Base-by-base conservation (phyloP, 1,284 basidiomycete species). In the Heterobasidion parviporum region DNA sequence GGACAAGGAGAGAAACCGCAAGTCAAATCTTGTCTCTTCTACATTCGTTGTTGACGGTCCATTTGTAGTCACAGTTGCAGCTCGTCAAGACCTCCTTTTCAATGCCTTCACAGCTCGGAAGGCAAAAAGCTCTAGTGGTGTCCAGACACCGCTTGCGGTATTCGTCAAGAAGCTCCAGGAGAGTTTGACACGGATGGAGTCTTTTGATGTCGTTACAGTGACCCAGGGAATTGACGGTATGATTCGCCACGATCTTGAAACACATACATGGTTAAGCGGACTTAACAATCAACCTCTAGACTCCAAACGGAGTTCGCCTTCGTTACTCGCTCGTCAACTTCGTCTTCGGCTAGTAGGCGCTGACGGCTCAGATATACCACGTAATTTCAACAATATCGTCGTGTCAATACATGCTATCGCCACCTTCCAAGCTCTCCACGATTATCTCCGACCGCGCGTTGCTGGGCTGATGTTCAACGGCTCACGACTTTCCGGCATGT, bases 321-420 rank as follows among this genome's bases (percentile, higher is more conserved):
- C 91, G 0, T 74, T 94, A 56, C 79, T 95, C 18, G 92, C 89
- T n/a, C 83, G 92, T 32, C 92, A 94, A 65, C 72, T 98, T 52
- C 87, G 93, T 6, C 81, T 98, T 20, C 86, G 92, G 35, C 75
- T 98, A n/a, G 79, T 91, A 35, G 91, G 93, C 1, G 87, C 86
- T 15, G 92, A 95, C 55, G 90, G 90, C 47, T 83, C 90, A 0
- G 92, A 94, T 61, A 79, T 95, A 32, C 93, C 94, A 7, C 84
- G 87, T 55, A 87, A 82, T 64, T 79, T 93, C 56, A 87, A 89
- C 62, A 92, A 92, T 60, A 89, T 98, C 62, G 90, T 93, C 50
- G 91, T 97, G 38, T 97, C 94, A 3, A 96, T 98, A 58, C 94
- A 97, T 66, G 94, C 94, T 3, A 96, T 98, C 57, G 94, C 95